Conservation (phyloP, 2,329 filamentous ascomycete species). For the Sarocladium brachiariae region DNA sequence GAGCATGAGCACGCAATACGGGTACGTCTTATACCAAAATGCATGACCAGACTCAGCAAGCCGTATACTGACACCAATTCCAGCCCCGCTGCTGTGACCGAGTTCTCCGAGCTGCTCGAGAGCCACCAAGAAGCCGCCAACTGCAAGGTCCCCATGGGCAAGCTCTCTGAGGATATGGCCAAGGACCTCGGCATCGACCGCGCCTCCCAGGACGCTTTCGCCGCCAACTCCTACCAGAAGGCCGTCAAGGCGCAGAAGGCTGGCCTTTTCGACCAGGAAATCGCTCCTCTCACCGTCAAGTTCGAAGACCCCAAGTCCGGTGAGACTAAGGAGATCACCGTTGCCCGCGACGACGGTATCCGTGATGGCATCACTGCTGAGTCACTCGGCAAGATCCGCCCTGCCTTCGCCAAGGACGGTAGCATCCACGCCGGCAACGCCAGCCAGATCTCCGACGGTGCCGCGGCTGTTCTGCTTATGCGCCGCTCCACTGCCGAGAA, state of each 20-base stretch:
- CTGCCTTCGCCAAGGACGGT: constrained; percentile 86
- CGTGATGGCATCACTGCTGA: constrained; percentile 79
- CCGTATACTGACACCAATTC: constrained; percentile 2
- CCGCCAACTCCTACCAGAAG: constrained; percentile 88
- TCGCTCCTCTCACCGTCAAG: constrained; percentile 77
- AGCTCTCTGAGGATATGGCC: constrained; percentile 91
- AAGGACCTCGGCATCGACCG: constrained; percentile 71
- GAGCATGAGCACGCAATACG: constrained; percentile 92
- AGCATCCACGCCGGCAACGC: constrained; percentile 96
- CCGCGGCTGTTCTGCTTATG: constrained; percentile 93
- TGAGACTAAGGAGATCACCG: constrained; percentile 75
- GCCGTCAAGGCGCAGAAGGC: constrained; percentile 75
- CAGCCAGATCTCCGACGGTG: constrained; percentile 90
- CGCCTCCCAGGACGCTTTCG: constrained; percentile 80
- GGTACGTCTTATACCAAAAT: constrained; percentile 42
- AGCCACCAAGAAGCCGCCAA: constrained; percentile 75
- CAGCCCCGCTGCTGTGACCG: constrained; percentile 75
- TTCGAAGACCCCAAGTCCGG: constrained; percentile 87
- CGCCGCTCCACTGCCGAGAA: constrained; percentile 83
- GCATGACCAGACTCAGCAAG: neutral
- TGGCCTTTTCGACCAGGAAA: constrained; percentile 91
- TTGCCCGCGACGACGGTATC: constrained; percentile 81
- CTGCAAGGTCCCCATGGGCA: constrained; percentile 97
- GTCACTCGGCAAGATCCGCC: constrained; percentile 81
- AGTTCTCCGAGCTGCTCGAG: constrained; percentile 88